Evolutionary conservation across 768 basidiomycete genomes (phyloP), one percentile per base, ranked within the genome.

Genomic region (Calocera cornea): DNA sequence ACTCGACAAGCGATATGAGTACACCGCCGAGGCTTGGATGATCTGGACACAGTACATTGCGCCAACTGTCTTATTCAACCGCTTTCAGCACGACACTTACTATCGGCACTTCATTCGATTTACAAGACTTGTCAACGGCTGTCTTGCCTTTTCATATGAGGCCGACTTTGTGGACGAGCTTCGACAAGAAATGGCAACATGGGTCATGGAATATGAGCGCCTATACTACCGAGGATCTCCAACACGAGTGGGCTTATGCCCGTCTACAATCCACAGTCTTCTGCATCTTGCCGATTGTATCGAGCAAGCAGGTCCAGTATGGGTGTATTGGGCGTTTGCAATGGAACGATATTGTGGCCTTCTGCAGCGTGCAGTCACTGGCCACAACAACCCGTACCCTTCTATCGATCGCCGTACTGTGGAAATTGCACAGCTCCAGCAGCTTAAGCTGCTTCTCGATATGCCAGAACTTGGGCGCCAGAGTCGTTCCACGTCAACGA

Each of bases 281-380:
- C 70, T 77, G 1, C 76, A 77, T 40, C 69, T 77, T 49, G 73
- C 73, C 0, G 72, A 75, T 60, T 71, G 72, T 60, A 76, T 77
- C 41, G 60, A 64, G 14, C n/a, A 19, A 1, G 34, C 38, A 3
- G 74, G 73, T 0, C 74, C 73, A 2, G 70, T 72, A 11, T 74
- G 76, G 72, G 34, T 66, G 8, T 66, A 65, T 5, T 77, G 76
- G 76, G 74, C 75, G 34, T 77, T 76, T 60, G 70, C 72, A 8
- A 76, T 76, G 71, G 75, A 76, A 64, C 73, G 72, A 0, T 73
- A 68, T 41, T 76, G 76, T 14, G 66, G 66, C 41, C 60, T 24
- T 27, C 66, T 67, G 2, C 34, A 74, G 41, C 34, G 50, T 0
- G 71, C 66, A 2, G 64, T 79, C 16, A 68, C 68, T 24, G 74